Evolutionary conservation across 768 basidiomycete genomes (phyloP).

Genomic region (Boletus reticuloceps): DNA sequence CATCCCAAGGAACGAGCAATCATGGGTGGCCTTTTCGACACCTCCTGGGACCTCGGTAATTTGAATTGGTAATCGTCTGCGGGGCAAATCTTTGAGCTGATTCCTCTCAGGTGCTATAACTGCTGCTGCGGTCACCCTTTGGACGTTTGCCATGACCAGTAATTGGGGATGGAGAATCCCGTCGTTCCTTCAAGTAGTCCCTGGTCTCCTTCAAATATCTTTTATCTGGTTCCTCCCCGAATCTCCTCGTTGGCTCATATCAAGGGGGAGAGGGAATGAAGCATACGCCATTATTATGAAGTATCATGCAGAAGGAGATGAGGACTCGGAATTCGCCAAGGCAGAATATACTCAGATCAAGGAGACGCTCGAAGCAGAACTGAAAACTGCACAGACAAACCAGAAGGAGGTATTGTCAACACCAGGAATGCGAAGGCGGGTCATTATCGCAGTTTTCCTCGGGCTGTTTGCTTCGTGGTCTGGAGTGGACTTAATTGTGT

Average conservation of each 20-base stretch:
- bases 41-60: slow-evolving; percentile 12
- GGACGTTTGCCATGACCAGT: slow-evolving; percentile 56
- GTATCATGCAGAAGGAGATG: slow-evolving; percentile 61
- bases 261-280: slow-evolving; percentile 50
- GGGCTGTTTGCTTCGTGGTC: slow-evolving; percentile 15
- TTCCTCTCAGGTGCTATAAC: slow-evolving; percentile 9
- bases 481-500: slow-evolving; percentile 5
- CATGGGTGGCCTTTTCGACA: slow-evolving; percentile 11
- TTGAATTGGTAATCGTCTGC: neutral
- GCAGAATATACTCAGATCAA: slow-evolving; percentile 58
- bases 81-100: neutral
- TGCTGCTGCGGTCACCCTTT: slow-evolving; percentile 57
- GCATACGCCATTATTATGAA: slow-evolving; percentile 49
- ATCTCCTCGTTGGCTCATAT: slow-evolving; percentile 63
- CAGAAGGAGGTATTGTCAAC: slow-evolving; percentile 3
- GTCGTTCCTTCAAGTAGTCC: slow-evolving; percentile 51
- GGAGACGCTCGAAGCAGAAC: slow-evolving; percentile 42
- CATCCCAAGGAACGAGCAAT: slow-evolving; percentile 21
- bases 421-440: slow-evolving; percentile 15
- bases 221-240: slow-evolving; percentile 63
- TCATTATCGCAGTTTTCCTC: slow-evolving; percentile 10
- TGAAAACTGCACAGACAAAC: neutral
- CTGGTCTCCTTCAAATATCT: slow-evolving; percentile 49
- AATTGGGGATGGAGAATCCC: slow-evolving; percentile 74
- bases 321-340: slow-evolving; percentile 49